A percentile compares a stretch with the other conserved stretches of the same genome.
Evolutionary conservation across 176 grass and related monocot genomes (phyloP).

Genomic region (Dendrocalamus sinicus): DNA sequence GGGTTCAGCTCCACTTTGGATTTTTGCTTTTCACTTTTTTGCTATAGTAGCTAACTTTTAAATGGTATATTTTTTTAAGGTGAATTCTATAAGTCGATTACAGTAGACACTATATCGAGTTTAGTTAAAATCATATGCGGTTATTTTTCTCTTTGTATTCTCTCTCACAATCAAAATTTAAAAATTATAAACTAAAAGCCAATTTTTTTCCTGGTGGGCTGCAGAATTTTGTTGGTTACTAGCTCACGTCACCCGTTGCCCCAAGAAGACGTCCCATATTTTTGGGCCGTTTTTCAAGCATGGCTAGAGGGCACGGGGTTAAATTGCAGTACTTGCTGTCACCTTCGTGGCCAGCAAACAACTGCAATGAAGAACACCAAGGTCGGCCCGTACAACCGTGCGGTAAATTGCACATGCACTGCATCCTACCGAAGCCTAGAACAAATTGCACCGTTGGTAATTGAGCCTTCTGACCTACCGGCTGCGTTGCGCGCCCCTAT

Average conservation of each 20-base stretch:
- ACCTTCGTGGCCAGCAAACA: not conserved
- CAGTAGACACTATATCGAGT: no score
- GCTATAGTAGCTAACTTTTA: no score
- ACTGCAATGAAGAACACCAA: not conserved
- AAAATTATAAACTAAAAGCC: no score
- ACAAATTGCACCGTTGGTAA: not conserved
- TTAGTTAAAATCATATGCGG: no score
- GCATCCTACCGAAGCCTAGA: not conserved
- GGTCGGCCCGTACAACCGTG: not conserved
- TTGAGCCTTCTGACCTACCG: not conserved
- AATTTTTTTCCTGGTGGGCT: not conserved
- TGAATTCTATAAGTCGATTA: no score
- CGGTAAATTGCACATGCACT: not conserved
- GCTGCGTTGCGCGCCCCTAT: not conserved
- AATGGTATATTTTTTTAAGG: no score
- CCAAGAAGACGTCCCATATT: not conserved
- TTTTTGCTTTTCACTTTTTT: no score
- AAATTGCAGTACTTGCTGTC: not conserved
- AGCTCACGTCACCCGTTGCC: not conserved
- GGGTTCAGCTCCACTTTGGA: no score
- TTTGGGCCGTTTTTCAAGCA: not conserved
- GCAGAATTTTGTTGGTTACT: not conserved
- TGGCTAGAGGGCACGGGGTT: not conserved
- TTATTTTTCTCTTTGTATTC: no score
- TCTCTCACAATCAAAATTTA: no score